phyloP scores from a whole-genome alignment of 148 eudicot species.

The Camellia lanceoleosa region DNA sequence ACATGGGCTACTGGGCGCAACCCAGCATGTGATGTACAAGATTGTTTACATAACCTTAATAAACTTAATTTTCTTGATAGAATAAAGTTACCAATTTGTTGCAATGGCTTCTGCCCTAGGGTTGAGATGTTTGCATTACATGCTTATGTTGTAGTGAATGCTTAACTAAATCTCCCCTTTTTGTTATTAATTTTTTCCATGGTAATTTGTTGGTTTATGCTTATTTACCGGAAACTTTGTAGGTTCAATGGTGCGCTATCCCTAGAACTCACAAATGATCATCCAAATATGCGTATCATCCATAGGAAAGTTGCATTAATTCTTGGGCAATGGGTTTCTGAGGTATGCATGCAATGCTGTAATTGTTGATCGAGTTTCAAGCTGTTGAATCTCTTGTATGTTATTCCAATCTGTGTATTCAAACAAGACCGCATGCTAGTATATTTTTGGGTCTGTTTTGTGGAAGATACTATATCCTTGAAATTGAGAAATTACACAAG shows the following conservation, averaged over 20 bases:
- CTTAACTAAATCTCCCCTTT: not conserved
- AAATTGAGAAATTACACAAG: not conserved
- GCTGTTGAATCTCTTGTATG: not conserved
- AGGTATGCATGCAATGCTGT: conserved; percentile 42
- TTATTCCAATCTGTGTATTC: not conserved
- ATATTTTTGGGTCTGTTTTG: not conserved
- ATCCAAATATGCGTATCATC: conserved; percentile 91
- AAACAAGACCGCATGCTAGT: not conserved
- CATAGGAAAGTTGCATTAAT: conserved; percentile 92
- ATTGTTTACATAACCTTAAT: not conserved
- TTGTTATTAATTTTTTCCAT: not conserved
- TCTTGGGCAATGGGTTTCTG: conserved; percentile 99
- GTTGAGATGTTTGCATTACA: not conserved
- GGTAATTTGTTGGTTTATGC: not conserved
- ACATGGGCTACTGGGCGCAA: not conserved
- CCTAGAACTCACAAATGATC: conserved; percentile 78
- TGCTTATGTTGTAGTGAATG: not conserved
- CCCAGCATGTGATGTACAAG: not conserved
- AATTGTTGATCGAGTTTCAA: not conserved
- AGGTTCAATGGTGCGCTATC: conserved; percentile 95
- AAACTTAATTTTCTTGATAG: not conserved
- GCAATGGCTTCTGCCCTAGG: not conserved
- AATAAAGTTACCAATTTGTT: not conserved
- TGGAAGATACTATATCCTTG: not conserved
- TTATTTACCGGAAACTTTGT: conserved; percentile 12